A percentile compares a stretch with the other conserved stretches of the same genome.
phyloP scores from a whole-genome alignment of 2,329 filamentous ascomycete genomes.

The Sclerotiophoma versabilis region DNA sequence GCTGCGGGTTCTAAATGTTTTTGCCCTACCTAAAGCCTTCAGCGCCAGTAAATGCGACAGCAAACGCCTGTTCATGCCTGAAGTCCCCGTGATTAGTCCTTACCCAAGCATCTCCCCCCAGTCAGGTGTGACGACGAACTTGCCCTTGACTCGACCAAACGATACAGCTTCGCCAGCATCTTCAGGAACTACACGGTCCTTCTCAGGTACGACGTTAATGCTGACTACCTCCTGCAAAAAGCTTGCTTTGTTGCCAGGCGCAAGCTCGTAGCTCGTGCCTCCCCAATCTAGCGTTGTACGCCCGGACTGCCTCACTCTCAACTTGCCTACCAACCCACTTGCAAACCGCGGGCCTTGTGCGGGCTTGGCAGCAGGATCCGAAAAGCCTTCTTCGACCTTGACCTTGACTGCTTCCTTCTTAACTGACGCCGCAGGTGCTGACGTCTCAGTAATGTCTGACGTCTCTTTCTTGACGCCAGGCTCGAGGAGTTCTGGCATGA shows the following conservation, averaged over 20 bases:
- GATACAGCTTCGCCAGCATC: slow-evolving; percentile 58
- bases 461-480: slow-evolving; percentile 46
- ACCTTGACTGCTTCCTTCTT: slow-evolving; percentile 32
- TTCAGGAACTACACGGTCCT: slow-evolving; percentile 45
- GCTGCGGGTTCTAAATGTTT: neutral
- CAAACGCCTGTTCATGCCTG: slow-evolving; percentile 4
- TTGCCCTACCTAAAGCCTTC: neutral
- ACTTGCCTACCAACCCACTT: slow-evolving; percentile 65
- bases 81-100: neutral
- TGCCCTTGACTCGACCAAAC: slow-evolving; percentile 69
- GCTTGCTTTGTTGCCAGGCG: slow-evolving; percentile 62
- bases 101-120: slow-evolving; percentile 61
- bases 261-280: slow-evolving; percentile 64
- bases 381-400: slow-evolving; percentile 43
- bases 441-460: slow-evolving; percentile 23
- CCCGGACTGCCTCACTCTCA: slow-evolving; percentile 68
- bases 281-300: slow-evolving; percentile 69
- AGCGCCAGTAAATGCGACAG: slow-evolving; percentile 3
- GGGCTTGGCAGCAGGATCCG: slow-evolving; percentile 22
- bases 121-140: slow-evolving; percentile 69
- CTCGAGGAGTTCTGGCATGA: slow-evolving; percentile 63
- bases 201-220: slow-evolving; percentile 38
- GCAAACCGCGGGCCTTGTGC: slow-evolving; percentile 50
- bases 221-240: slow-evolving; percentile 68
- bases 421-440: slow-evolving; percentile 13